A percentile compares a stretch with the other conserved stretches of the same genome.
Conservation (phyloP, 495 filamentous ascomycete species). For the Talaromyces thailandensis region DNA sequence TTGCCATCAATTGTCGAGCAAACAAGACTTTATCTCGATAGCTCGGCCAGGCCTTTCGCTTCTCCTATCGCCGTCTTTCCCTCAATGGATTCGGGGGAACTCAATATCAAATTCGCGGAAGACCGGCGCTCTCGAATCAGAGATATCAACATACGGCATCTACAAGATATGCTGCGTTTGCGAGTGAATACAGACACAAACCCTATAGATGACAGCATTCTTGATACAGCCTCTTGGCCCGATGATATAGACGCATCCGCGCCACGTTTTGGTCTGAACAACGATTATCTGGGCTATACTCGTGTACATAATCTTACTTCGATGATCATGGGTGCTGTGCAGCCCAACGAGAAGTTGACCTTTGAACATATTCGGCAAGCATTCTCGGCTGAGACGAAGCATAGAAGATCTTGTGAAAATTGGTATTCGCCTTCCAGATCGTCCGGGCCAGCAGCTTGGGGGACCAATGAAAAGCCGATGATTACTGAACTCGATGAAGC, state of each 20-base stretch:
- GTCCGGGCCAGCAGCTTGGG: neutral
- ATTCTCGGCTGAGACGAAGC: constrained; percentile 15
- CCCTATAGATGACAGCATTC: constrained; percentile 24
- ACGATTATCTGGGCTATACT: constrained; percentile 49
- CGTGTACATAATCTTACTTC: constrained; percentile 54
- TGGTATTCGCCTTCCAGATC: constrained; percentile 13
- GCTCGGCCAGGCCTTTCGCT: constrained; percentile 41
- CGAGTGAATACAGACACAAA: constrained; percentile 28
- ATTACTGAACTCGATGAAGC: neutral
- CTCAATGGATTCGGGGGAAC: constrained; percentile 16
- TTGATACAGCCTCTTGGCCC: constrained; percentile 25
- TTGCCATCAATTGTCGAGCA: constrained; percentile 29
- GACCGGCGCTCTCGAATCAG: constrained; percentile 42
- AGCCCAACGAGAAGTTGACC: constrained; percentile 25
- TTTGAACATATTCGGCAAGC: constrained; percentile 30
- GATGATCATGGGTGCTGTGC: constrained; percentile 48
- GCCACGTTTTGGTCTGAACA: constrained; percentile 37
- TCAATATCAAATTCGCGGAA: constrained; percentile 26
- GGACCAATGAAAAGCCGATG: neutral
- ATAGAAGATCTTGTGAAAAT: neutral
- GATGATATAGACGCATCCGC: constrained; percentile 20
- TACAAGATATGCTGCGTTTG: constrained; percentile 54
- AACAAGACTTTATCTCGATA: constrained; percentile 31
- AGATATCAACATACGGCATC: constrained; percentile 60
- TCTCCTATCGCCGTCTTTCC: constrained; percentile 44